phyloP scores from a whole-genome alignment of 768 basidiomycete genomes.

The Dentipellis fragilis region DNA sequence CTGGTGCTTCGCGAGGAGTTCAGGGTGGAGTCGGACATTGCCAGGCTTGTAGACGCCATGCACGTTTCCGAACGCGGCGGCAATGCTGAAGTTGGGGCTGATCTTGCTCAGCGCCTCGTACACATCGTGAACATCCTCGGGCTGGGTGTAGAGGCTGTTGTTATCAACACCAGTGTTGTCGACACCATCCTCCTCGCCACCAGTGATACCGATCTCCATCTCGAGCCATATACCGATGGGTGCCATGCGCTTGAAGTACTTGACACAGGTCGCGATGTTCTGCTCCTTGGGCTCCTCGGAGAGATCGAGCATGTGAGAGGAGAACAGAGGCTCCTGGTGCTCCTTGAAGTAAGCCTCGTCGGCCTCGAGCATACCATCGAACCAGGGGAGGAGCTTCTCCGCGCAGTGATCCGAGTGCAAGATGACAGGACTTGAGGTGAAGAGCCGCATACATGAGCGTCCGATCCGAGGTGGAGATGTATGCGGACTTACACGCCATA shows the following conservation, averaged over 20 bases:
- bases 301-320: conserved; percentile 98
- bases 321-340: conserved; percentile 82
- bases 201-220: conserved; percentile 99
- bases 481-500: conserved; percentile 77
- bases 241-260: conserved; percentile 95
- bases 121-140: conserved; percentile 91
- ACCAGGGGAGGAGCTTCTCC: conserved; percentile 95
- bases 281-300: conserved; percentile 88
- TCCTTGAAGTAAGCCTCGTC: conserved; percentile 89
- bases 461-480: conserved; percentile 1
- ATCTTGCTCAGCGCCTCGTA: conserved; percentile 75
- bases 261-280: conserved; percentile 87
- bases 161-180: conserved; percentile 97
- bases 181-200: conserved; percentile 98
- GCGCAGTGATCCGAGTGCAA: conserved; percentile 99
- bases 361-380: conserved; percentile 97
- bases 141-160: conserved; percentile 90
- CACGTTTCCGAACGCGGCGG: conserved; percentile 97
- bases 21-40: conserved; percentile 90
- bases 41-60: conserved; percentile 99
- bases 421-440: conserved; percentile 68
- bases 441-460: background rate
- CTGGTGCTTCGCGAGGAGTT: conserved; percentile 90
- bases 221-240: conserved; percentile 92
- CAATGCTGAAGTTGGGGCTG: conserved; percentile 92